A percentile compares a stretch with the other conserved stretches of the same genome.
Conservation (phyloP, 768 basidiomycete species). For the Cantharellus anzutake region DNA sequence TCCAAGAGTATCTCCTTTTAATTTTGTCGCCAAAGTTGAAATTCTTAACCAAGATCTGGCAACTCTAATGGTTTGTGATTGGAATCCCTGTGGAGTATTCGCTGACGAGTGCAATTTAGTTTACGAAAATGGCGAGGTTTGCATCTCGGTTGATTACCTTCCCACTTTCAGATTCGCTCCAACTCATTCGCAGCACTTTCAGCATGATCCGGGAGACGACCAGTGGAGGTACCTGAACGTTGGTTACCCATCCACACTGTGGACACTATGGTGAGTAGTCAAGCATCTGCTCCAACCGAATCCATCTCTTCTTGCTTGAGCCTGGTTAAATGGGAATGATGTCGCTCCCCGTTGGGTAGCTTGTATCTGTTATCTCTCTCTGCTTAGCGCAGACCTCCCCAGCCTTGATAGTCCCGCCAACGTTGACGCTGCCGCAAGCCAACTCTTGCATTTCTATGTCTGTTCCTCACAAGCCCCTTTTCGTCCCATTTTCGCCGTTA, state of each 20-base stretch:
- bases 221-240: conserved; percentile 91
- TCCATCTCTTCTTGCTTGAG: no score
- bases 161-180: no score
- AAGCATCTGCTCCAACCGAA: background rate
- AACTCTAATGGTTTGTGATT: no score
- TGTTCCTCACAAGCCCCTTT: background rate
- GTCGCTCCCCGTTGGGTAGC: no score
- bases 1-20: no score
- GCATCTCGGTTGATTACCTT: conserved; percentile 81
- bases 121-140: conserved; percentile 82
- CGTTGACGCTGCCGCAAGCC: conserved; percentile 61
- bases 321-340: no score
- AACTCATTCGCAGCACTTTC: no score
- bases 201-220: conserved; percentile 94
- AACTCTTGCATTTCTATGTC: background rate
- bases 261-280: conserved; percentile 66
- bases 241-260: conserved; percentile 97
- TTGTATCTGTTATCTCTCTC: conserved; percentile 89
- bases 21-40: conserved; percentile 90
- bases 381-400: conserved; percentile 83
- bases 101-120: no score
- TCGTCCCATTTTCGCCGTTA: background rate
- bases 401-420: conserved; percentile 91
- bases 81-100: no score
- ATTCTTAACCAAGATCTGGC: conserved; percentile 91